phyloP scores from a whole-genome alignment of 179 eudicot species.

The Pouteria campechiana region DNA sequence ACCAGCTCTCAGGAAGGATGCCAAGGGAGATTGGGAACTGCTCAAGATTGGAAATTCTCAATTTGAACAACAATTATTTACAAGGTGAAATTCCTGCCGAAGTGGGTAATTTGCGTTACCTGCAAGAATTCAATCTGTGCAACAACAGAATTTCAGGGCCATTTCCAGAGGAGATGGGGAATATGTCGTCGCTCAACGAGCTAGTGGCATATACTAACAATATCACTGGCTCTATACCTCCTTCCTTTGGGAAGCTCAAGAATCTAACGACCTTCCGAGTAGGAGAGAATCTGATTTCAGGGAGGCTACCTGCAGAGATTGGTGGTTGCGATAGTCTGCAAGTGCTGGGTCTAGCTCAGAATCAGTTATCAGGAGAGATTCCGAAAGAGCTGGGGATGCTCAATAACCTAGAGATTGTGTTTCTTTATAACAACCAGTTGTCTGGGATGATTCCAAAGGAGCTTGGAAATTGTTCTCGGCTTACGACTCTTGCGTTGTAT shows the following conservation, averaged over 20 bases:
- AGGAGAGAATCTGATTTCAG: slow-evolving; percentile 69
- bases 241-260: slow-evolving; percentile 54
- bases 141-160: slow-evolving; percentile 66
- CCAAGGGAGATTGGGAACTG: slow-evolving; percentile 60
- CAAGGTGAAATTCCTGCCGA: slow-evolving; percentile 58
- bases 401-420: slow-evolving; percentile 36
- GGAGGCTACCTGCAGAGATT: slow-evolving; percentile 68
- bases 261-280: slow-evolving; percentile 52
- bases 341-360: slow-evolving; percentile 83
- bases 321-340: slow-evolving; percentile 45
- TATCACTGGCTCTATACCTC: slow-evolving; percentile 57
- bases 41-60: slow-evolving; percentile 30
- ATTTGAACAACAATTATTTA: slow-evolving; percentile 48
- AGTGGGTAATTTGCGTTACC: slow-evolving; percentile 40
- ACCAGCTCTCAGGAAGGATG: slow-evolving; percentile 37
- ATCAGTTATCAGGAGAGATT: slow-evolving; percentile 42
- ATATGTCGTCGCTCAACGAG: slow-evolving; percentile 48
- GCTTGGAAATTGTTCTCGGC: slow-evolving; percentile 65
- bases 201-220: slow-evolving; percentile 68
- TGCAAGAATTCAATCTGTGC: slow-evolving; percentile 59
- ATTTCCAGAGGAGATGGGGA: slow-evolving; percentile 71
- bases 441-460: slow-evolving; percentile 69
- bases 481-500: slow-evolving; percentile 66
- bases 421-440: slow-evolving; percentile 69
- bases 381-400: slow-evolving; percentile 79